Evolutionary conservation across 805 yeast species (phyloP).

Genomic region (Ascoidea tarda): DNA sequence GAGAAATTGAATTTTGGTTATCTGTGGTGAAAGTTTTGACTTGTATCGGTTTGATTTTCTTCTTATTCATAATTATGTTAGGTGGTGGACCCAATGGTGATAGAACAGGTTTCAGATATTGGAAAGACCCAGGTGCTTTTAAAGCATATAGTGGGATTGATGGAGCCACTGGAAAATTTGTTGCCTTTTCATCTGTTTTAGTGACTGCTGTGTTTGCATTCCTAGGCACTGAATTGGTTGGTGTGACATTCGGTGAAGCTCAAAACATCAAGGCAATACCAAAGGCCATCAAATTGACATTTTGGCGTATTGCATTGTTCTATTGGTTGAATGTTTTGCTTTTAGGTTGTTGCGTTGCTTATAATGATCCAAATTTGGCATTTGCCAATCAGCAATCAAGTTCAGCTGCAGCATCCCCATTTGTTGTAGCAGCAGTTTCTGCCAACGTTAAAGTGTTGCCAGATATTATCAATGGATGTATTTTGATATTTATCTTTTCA

Average conservation of each 20-base stretch:
- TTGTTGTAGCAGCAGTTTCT: conserved; percentile 64
- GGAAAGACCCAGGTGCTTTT: conserved; percentile 60
- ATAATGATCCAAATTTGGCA: conserved; percentile 32
- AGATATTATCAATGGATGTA: conserved; percentile 65
- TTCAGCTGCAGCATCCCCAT: conserved; percentile 68
- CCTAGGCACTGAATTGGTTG: conserved; percentile 56
- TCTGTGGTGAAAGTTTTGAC: conserved; percentile 52
- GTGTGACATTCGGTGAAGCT: conserved; percentile 64
- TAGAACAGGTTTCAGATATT: conserved; percentile 58
- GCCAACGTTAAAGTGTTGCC: conserved; percentile 56
- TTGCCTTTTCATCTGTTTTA: conserved; percentile 46
- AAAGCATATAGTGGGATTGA: conserved; percentile 28
- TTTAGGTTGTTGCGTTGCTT: conserved; percentile 56
- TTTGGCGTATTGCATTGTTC: conserved; percentile 54
- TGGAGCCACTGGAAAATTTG: conserved; percentile 40
- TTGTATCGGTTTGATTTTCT: conserved; percentile 49
- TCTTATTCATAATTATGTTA: conserved; percentile 48
- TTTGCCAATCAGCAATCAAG: conserved; percentile 32
- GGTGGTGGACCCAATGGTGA: conserved; percentile 75
- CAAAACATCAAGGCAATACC: conserved; percentile 41
- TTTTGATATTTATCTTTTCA: conserved; percentile 63
- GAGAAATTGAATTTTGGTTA: conserved; percentile 37
- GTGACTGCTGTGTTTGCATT: conserved; percentile 58
- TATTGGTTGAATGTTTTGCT: conserved; percentile 47
- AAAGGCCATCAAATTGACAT: conserved; percentile 52